Evolutionary conservation across 2,329 filamentous ascomycete species (phyloP).

Genomic region (Xylaria polymorpha): DNA sequence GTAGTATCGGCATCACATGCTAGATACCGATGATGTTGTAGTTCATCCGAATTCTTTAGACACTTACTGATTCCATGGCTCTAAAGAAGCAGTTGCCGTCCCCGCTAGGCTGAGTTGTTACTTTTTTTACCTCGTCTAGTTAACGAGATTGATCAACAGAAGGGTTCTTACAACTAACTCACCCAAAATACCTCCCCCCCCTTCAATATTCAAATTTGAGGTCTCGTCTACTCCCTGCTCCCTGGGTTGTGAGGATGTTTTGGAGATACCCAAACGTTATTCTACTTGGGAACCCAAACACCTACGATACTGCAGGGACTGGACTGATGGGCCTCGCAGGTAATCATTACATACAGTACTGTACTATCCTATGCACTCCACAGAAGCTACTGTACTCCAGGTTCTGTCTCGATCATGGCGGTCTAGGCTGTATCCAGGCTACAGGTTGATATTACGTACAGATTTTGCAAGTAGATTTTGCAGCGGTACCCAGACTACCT

Average conservation of each 20-base stretch:
- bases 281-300: not conserved
- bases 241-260: conserved; percentile 9
- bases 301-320: conserved; percentile 10
- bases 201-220: conserved; percentile 4
- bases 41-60: conserved; percentile 1
- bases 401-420: conserved; percentile 20
- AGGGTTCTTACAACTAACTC: conserved; percentile 6
- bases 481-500: not conserved
- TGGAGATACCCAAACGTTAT: not conserved
- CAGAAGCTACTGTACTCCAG: conserved; percentile 36
- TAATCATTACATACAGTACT: conserved; percentile 18
- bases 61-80: not conserved
- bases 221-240: not conserved
- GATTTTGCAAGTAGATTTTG: conserved; percentile 26
- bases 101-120: conserved; percentile 4
- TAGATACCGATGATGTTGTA: conserved; percentile 9
- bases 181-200: conserved; percentile 4
- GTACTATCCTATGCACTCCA: conserved; percentile 24
- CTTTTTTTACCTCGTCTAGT: conserved; percentile 16
- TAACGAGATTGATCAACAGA: conserved; percentile 26
- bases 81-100: not conserved
- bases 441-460: conserved; percentile 35
- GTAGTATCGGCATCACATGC: conserved; percentile 30
- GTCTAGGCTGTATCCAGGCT: conserved; percentile 19
- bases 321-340: conserved; percentile 1